Evolutionary conservation across 306 rosid genomes (phyloP), one percentile per base, ranked within the genome.

Genomic region (Notholithocarpus densiflorus): DNA sequence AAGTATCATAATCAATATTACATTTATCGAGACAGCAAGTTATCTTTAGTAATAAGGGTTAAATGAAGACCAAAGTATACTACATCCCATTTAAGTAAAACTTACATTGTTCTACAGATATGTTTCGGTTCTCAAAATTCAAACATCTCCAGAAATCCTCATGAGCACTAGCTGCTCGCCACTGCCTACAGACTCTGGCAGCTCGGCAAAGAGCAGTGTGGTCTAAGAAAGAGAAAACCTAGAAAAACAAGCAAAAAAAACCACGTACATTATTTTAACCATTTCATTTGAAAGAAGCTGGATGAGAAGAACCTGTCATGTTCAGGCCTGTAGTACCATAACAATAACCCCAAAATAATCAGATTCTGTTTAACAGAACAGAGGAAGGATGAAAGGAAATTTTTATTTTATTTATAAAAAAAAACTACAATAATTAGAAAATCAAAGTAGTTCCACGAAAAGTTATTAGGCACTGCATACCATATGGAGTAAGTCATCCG

Each of bases 221-320:
- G 87, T 96, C 97, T 89, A 96, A 82, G 92, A 96, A 96, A 56
- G 99, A 96, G 86, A 96, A 96, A 27, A 96, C 99, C 99, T 96
- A 83, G 65, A 4, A 17, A 37, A 40, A 7, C 45, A 40, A 40
- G 11, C 11, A 40, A 77, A 73, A 40, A 69, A 23, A 68, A 12
- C 48, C 53, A 9, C 54, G 53, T 48, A 40, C 53, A 12, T 48
- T 48, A 40, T 12, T 48, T 10, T 48, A 11, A 48, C 17, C 17
- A 48, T 48, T 12, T 48, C 53, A 48, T 48, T 12, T 48, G 53
- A 11, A 48, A 48, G 53, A 13, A 12, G 17, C 53, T 48, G 17
- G 53, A 48, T 48, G 17, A 48, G 53, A 48, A 48, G 53, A 48
- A 48, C 4, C 53, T 12, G 15, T 48, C 17, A 48, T 48, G 53